Evolutionary conservation across 2,329 filamentous ascomycete species (phyloP), one percentile per base, ranked within the genome.

Genomic region (Fusarium ramigenum): DNA sequence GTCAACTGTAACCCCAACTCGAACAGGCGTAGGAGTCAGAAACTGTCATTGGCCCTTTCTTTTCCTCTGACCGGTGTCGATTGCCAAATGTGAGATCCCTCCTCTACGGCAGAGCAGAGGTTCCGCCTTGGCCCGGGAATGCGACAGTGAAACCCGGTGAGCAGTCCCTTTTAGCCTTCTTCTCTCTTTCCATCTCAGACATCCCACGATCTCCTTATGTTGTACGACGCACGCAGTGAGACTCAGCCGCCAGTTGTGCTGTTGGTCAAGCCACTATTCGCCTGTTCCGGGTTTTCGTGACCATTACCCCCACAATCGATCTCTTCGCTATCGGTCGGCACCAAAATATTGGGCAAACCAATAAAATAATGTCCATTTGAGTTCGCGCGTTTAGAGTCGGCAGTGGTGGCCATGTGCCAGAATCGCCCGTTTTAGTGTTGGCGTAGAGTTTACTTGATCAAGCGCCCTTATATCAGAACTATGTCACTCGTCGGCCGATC

Each of bases 341-440:
- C 62, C 62, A 49, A 49, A 66, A 67, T 34, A 18, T 34, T n/a
- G 60, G 58, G 12, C 52, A 52, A 60, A n/a, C 71, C 69, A 73
- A 56, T 66, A 46, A 28, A 19, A 44, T 34, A 25, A 21, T 28
- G 32, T 28, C 16, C 18, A 39, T 44, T 34, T 60, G 19, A 60
- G 28, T 52, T 34, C 32, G 32, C 58, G 44, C 12, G 37, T 50
- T 42, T 23, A 42, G n/a, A 60, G 32, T 36, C 52, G 43, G 36
- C 32, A 57, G 39, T 54, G 30, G 47, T 57, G 44, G 18, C 57
- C 49, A 56, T 49, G 42, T 59, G 56, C 32, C 32, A 36, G 36
- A 54, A 34, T 21, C 3, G 9, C 25, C 10, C n/a, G 34, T 30
- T 40, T n/a, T n/a, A 28, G 44, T 36, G 34, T 28, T 62, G 57